Conservation (phyloP, 2,329 filamentous ascomycete genomes). For the Ceratocystis colombiana region DNA sequence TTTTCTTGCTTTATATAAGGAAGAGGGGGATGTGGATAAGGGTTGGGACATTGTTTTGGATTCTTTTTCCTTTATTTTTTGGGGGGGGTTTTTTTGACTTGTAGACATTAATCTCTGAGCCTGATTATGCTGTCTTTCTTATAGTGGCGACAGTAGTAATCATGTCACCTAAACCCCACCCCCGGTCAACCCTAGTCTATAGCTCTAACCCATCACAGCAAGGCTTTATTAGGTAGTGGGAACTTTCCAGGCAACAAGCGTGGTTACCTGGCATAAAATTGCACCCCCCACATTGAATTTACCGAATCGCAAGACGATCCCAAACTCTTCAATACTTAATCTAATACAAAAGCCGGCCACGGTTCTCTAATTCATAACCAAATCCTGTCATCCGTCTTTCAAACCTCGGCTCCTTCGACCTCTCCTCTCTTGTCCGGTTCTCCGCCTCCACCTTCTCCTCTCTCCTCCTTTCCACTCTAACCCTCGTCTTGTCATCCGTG, state of each 20-base stretch:
- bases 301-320: no score
- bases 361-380: no score
- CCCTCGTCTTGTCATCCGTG: background rate
- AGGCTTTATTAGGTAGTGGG: background rate
- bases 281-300: no score
- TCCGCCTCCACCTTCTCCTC: background rate
- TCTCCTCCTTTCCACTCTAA: background rate
- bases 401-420: no score
- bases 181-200: background rate
- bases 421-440: no score
- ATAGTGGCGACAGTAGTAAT: background rate
- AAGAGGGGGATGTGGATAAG: no score
- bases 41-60: no score
- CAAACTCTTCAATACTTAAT: no score
- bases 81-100: background rate
- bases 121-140: background rate
- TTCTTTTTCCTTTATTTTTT: background rate
- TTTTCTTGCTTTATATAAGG: background rate
- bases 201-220: background rate
- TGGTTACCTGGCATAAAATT: background rate
- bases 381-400: no score
- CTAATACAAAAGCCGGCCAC: no score
- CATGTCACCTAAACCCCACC: background rate
- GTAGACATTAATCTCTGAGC: conserved; percentile 6
- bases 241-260: background rate